Percentiles rank a stretch among this genome's conserved stretches.
Conservation (phyloP, 306 rosid genomes). For the Vigna nakashimae region DNA sequence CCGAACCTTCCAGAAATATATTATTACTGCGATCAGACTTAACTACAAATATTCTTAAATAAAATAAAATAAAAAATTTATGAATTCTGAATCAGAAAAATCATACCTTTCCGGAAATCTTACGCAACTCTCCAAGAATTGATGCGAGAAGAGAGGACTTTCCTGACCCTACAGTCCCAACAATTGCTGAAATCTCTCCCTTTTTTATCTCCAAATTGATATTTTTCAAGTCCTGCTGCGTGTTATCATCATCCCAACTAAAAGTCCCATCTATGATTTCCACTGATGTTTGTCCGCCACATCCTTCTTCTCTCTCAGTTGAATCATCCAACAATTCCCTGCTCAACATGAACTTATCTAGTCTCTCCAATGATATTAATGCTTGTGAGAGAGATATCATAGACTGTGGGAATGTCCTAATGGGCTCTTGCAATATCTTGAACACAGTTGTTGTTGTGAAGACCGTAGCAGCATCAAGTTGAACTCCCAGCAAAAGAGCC, state of each 20-base stretch:
- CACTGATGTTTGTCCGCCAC: slow-evolving; percentile 51
- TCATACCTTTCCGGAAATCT: slow-evolving; percentile 69
- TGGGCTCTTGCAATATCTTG: slow-evolving; percentile 75
- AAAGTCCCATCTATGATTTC: slow-evolving; percentile 67
- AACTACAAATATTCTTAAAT: background rate
- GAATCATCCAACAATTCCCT: slow-evolving; percentile 58
- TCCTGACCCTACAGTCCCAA: slow-evolving; percentile 88
- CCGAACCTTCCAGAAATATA: slow-evolving; percentile 53
- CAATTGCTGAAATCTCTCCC: slow-evolving; percentile 73
- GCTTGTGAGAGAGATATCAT: slow-evolving; percentile 79
- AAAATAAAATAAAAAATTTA: no score
- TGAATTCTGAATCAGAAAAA: slow-evolving; percentile 12
- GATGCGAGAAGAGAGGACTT: slow-evolving; percentile 83
- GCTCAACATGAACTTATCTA: slow-evolving; percentile 71
- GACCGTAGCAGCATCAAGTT: slow-evolving; percentile 74
- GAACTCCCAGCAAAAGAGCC: slow-evolving; percentile 65
- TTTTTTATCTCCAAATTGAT: slow-evolving; percentile 57
- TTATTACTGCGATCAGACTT: slow-evolving; percentile 12
- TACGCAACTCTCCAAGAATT: slow-evolving; percentile 82
- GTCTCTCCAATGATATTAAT: slow-evolving; percentile 70
- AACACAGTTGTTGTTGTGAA: slow-evolving; percentile 77
- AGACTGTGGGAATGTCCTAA: slow-evolving; percentile 79
- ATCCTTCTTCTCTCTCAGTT: slow-evolving; percentile 61
- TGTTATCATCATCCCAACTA: slow-evolving; percentile 77
- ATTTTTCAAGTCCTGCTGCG: slow-evolving; percentile 55